Evolutionary conservation across 2,329 filamentous ascomycete genomes (phyloP).

Genomic region (Cytospora leucostoma): DNA sequence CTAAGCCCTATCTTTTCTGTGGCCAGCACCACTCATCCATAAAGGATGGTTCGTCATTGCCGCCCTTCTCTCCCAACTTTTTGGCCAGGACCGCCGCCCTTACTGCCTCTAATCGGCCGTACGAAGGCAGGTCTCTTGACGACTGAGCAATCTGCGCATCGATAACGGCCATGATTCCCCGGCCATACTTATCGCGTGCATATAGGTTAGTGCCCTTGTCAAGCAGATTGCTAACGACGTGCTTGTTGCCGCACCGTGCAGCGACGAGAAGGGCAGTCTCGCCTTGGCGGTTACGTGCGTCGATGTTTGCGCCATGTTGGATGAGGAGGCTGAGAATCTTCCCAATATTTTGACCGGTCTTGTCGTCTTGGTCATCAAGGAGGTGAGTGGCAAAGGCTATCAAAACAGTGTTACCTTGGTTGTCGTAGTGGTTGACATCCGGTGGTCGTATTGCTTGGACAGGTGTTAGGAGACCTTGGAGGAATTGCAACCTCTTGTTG

Average conservation of each 20-base stretch:
- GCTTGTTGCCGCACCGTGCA: slow-evolving; percentile 54
- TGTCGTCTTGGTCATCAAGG: slow-evolving; percentile 53
- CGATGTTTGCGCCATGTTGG: slow-evolving; percentile 45
- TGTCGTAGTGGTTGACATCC: slow-evolving; percentile 56
- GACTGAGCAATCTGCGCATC: slow-evolving; percentile 41
- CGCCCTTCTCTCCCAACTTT: slow-evolving; percentile 17
- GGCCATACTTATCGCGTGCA: slow-evolving; percentile 46
- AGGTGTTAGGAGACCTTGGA: slow-evolving; percentile 36
- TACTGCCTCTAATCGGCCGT: slow-evolving; percentile 24
- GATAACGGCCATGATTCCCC: slow-evolving; percentile 49
- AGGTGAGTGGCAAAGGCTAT: slow-evolving; percentile 57
- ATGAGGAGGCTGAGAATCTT: slow-evolving; percentile 48
- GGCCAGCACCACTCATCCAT: slow-evolving; percentile 23
- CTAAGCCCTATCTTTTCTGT: neutral
- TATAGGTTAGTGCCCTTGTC: slow-evolving; percentile 51
- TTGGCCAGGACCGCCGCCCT: slow-evolving; percentile 22
- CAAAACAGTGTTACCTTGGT: slow-evolving; percentile 53
- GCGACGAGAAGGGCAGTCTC: slow-evolving; percentile 59
- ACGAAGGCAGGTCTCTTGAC: slow-evolving; percentile 9
- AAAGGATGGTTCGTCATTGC: slow-evolving; percentile 19
- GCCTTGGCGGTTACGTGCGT: slow-evolving; percentile 54
- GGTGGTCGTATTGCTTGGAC: neutral
- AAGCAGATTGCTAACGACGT: slow-evolving; percentile 50
- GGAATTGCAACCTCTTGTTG: slow-evolving; percentile 31
- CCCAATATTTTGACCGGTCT: slow-evolving; percentile 47